Conservation (phyloP, 495 filamentous ascomycete genomes). For the Talaromyces liani region DNA sequence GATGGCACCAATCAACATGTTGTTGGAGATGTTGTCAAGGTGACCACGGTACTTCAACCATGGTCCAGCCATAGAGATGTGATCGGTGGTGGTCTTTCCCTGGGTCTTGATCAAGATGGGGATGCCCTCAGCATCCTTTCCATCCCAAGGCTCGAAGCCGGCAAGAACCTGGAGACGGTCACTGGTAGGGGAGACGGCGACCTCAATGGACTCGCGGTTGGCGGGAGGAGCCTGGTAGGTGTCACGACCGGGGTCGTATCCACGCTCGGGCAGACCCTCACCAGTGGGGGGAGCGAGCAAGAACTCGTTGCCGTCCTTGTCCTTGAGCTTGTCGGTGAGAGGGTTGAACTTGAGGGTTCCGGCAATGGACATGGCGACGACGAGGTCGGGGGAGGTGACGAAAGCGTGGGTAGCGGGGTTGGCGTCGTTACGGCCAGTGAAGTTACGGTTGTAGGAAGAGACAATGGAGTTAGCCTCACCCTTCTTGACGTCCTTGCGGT, state of each 20-base stretch:
- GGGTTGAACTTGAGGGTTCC: slow-evolving; percentile 96
- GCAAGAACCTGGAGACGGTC: slow-evolving; percentile 91
- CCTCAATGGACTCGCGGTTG: slow-evolving; percentile 62
- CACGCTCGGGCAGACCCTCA: slow-evolving; percentile 68
- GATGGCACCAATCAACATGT: slow-evolving; percentile 98
- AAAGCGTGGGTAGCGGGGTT: slow-evolving; percentile 99
- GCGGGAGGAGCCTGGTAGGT: slow-evolving; percentile 95
- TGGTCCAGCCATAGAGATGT: slow-evolving; percentile 98
- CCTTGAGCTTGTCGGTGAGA: slow-evolving; percentile 87
- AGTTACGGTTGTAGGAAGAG: slow-evolving; percentile 98
- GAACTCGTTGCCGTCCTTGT: slow-evolving; percentile 97
- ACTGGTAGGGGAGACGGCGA: slow-evolving; percentile 80
- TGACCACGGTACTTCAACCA: slow-evolving; percentile 99
- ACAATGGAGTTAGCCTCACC: slow-evolving; percentile 94
- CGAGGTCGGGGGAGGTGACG: slow-evolving; percentile 95
- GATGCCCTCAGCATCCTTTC: slow-evolving; percentile 81
- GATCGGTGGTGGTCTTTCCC: slow-evolving; percentile 98
- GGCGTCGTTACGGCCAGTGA: slow-evolving; percentile 97
- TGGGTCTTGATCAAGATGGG: slow-evolving; percentile 96
- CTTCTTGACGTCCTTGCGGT: slow-evolving; percentile 91
- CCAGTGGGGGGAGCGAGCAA: slow-evolving; percentile 71
- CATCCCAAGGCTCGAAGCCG: slow-evolving; percentile 85
- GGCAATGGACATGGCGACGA: slow-evolving; percentile 85
- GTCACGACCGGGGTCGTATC: slow-evolving; percentile 89
- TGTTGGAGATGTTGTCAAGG: slow-evolving; percentile 99